phyloP scores from a whole-genome alignment of 805 yeast genomes.

The Tetrapisispora phaffii region DNA sequence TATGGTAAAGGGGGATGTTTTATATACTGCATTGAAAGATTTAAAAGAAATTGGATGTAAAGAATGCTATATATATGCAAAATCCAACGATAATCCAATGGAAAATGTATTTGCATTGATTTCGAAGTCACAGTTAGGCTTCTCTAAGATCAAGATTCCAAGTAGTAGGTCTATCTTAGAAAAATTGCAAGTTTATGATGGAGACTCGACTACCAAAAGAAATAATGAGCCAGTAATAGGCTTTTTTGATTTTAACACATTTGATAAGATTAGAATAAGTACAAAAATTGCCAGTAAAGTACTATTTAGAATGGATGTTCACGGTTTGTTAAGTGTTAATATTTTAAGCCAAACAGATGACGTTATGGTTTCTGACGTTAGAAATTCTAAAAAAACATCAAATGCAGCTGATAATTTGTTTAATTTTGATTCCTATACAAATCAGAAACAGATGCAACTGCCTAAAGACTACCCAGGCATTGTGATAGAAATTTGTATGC shows the following conservation, averaged over 20 bases:
- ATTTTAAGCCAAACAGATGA: conserved; percentile 33
- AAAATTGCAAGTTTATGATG: conserved; percentile 36
- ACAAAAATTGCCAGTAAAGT: conserved; percentile 42
- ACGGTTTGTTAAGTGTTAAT: conserved; percentile 40
- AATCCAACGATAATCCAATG: conserved; percentile 22
- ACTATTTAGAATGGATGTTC: conserved; percentile 44
- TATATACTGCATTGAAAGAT: conserved; percentile 47
- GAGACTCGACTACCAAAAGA: conserved; percentile 15
- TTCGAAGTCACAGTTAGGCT: conserved; percentile 66
- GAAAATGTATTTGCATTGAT: conserved; percentile 37
- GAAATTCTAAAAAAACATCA: conserved; percentile 1
- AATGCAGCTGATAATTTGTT: conserved; percentile 1
- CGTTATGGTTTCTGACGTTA: conserved; percentile 17
- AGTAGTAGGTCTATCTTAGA: conserved; percentile 53
- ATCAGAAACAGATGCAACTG: conserved; percentile 9
- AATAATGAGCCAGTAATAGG: conserved; percentile 32
- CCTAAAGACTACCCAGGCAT: conserved; percentile 35
- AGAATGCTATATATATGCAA: conserved; percentile 40
- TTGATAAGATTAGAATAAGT: conserved; percentile 41
- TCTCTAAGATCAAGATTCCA: conserved; percentile 58
- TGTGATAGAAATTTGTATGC: conserved; percentile 31
- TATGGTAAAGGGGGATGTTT: conserved; percentile 41
- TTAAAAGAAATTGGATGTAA: conserved; percentile 45
- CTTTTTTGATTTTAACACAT: conserved; percentile 40
- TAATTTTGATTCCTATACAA: not conserved